Evolutionary conservation across 2,329 filamentous ascomycete genomes (phyloP).

Genomic region (Emmonsiellopsis sp.): DNA sequence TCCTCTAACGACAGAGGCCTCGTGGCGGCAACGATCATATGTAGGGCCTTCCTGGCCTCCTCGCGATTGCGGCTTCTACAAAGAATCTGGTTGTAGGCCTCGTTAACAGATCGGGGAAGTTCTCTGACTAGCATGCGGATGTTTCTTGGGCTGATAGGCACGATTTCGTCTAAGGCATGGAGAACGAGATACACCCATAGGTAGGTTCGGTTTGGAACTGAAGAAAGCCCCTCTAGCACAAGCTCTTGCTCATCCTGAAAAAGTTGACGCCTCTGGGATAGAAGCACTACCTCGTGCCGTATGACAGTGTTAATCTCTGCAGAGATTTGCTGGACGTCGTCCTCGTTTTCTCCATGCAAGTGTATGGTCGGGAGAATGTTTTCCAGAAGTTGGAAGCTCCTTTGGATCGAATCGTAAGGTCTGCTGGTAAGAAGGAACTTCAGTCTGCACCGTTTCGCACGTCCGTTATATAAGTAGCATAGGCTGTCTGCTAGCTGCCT

Average conservation of each 20-base stretch:
- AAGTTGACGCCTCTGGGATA: conserved; percentile 14
- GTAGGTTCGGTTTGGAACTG: conserved; percentile 28
- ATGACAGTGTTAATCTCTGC: conserved; percentile 21
- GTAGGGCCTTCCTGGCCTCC: no score
- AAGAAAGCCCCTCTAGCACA: conserved; percentile 20
- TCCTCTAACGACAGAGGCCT: conserved; percentile 26
- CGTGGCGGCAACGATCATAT: no score
- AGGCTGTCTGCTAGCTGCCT: conserved; percentile 18
- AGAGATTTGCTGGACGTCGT: conserved; percentile 12
- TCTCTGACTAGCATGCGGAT: conserved; percentile 12
- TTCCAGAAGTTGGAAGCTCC: conserved; percentile 9
- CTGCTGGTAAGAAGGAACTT: conserved; percentile 29
- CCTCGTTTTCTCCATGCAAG: conserved; percentile 14
- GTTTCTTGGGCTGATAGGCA: conserved; percentile 10
- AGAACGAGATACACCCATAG: conserved; percentile 32
- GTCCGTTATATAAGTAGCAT: conserved; percentile 14
- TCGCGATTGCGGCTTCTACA: no score
- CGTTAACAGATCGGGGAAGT: conserved; percentile 17
- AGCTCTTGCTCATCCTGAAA: conserved; percentile 6
- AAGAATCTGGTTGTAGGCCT: conserved; percentile 5
- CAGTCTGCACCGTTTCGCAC: conserved; percentile 12
- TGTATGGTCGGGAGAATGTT: conserved; percentile 10
- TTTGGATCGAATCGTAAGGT: conserved; percentile 15
- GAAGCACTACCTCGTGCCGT: conserved; percentile 8
- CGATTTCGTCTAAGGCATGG: conserved; percentile 18